These are phyloP conservation scores for Panaeolus cyanescens DNA, from an alignment of 768 basidiomycete species.

Conservation along the genomic window DNA sequence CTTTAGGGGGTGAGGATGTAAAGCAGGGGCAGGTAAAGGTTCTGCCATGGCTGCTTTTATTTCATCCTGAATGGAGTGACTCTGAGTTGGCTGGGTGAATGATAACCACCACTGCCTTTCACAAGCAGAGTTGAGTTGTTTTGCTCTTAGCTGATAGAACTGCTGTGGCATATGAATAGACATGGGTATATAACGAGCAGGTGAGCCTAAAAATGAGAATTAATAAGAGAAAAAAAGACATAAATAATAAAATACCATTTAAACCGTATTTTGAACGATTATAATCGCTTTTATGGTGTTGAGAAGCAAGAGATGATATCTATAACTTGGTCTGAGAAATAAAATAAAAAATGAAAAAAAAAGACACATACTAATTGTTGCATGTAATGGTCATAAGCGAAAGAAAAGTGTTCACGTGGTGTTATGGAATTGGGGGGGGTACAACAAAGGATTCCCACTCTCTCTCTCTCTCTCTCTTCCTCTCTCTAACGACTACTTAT, in stretches of 20 bases:
- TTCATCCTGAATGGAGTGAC: constrained; percentile 40
- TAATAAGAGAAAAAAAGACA: constrained; percentile 3
- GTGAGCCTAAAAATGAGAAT: constrained; percentile 46
- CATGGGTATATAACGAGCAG: constrained; percentile 60
- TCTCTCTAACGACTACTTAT: constrained; percentile 24
- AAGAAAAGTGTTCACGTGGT: too few species aligned
- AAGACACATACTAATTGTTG: constrained; percentile 15
- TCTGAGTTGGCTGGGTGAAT: constrained; percentile 7
- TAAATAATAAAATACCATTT: constrained; percentile 25
- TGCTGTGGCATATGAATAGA: constrained; percentile 64
- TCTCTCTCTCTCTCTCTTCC: constrained; percentile 12
- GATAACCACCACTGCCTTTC: constrained; percentile 20
- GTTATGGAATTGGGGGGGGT: too few species aligned
- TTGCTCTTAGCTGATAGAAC: constrained; percentile 50
- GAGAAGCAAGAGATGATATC: constrained; percentile 58
- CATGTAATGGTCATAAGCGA: constrained; percentile 4
- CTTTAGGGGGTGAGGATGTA: constrained; percentile 40
- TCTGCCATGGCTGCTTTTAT: constrained; percentile 58
- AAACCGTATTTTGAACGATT: constrained; percentile 67
- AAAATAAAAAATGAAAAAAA: not conserved
- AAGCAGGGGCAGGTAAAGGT: constrained; percentile 24
- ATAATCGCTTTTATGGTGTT: constrained; percentile 75
- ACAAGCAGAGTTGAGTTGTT: constrained; percentile 44
- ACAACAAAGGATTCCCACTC: constrained; percentile 23
- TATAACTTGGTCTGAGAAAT: not conserved